These are phyloP conservation scores for Plenodomus tracheiphilus DNA, from an alignment of 2,329 filamentous ascomycete genomes.

Conservation along the genomic window DNA sequence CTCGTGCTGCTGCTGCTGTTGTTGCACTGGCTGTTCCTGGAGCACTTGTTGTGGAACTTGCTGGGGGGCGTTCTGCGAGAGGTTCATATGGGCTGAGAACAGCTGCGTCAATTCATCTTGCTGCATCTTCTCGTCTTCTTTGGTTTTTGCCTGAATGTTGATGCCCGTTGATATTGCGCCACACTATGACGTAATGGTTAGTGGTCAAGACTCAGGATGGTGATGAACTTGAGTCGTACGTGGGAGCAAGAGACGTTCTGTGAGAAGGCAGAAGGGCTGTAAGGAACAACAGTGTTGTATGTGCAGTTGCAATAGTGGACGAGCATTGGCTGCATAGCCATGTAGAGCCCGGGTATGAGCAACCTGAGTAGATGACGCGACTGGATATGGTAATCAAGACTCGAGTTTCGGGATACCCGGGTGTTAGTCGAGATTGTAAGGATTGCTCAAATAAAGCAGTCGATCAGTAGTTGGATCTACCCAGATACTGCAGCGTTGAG, in stretches of 20 bases:
- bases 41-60: slow-evolving; percentile 48
- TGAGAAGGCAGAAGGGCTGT: slow-evolving; percentile 49
- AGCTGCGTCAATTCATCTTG: slow-evolving; percentile 83
- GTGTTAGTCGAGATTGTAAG: slow-evolving; percentile 27
- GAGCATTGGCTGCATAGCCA: slow-evolving; percentile 43
- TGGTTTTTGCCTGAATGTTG: slow-evolving; percentile 43
- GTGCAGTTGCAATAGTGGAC: slow-evolving; percentile 46
- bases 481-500: slow-evolving; percentile 12
- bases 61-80: slow-evolving; percentile 49
- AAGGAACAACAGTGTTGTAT: slow-evolving; percentile 46
- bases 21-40: slow-evolving; percentile 11
- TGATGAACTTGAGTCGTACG: slow-evolving; percentile 42
- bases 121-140: slow-evolving; percentile 54
- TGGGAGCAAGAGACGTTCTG: slow-evolving; percentile 50
- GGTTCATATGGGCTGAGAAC: slow-evolving; percentile 74
- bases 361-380: slow-evolving; percentile 16
- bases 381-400: slow-evolving; percentile 2
- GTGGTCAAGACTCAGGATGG: slow-evolving; percentile 15
- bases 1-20: slow-evolving; percentile 19
- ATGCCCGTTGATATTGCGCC: slow-evolving; percentile 47
- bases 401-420: neutral
- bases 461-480: slow-evolving; percentile 11
- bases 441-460: slow-evolving; percentile 14
- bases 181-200: slow-evolving; percentile 50
- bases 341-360: slow-evolving; percentile 14